Evolutionary conservation across 2,329 filamentous ascomycete genomes (phyloP), one percentile per base, ranked within the genome.

Genomic region (Trichoderma koningiopsis): DNA sequence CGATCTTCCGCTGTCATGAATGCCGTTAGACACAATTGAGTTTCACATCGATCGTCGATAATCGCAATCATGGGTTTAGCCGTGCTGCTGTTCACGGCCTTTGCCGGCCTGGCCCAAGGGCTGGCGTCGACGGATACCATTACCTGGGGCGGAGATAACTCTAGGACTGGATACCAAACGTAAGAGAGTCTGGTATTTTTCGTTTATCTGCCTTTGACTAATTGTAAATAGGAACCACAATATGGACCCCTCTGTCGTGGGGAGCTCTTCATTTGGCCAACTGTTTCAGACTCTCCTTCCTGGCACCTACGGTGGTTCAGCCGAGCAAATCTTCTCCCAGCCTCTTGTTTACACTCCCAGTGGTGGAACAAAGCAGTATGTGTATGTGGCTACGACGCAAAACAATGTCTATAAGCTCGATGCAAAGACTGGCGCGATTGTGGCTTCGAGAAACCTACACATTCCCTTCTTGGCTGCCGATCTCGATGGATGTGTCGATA

Each of bases 231-330:
- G 79, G 24, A 89, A 87, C 74, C 87, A 90, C 75, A 89, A 89
- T 76, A 86, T 90, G 83, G 86, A 89, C 73, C 88, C 88, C 0
- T 81, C 84, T 16, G 79, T 89, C 10, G 86, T 90, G 2, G 83
- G 80, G 52, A 86, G 85, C 68, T 76, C 83, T 3, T 81, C 85
- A 62, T 89, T 89, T 71, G 85, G 83, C 24, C 83, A 87, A 70
- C 77, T 88, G 8, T 89, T 87, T 79, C 83, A 80, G 72, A 84
- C 83, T 0, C 59, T 73, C 0, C 79, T 89, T 1, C 85, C 86
- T 0, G 87, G 87, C 6, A 81, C 78, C 22, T 89, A 87, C 75
- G 81, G 82, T 47, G 81, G 81, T 19, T 78, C 77, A 2, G 68
- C 78, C 0, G 87, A 89, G 74, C 83, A 87, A 72, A 81, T 89